Evolutionary conservation across 139 green algal genomes (phyloP).

Genomic region (Closterium sp.): DNA sequence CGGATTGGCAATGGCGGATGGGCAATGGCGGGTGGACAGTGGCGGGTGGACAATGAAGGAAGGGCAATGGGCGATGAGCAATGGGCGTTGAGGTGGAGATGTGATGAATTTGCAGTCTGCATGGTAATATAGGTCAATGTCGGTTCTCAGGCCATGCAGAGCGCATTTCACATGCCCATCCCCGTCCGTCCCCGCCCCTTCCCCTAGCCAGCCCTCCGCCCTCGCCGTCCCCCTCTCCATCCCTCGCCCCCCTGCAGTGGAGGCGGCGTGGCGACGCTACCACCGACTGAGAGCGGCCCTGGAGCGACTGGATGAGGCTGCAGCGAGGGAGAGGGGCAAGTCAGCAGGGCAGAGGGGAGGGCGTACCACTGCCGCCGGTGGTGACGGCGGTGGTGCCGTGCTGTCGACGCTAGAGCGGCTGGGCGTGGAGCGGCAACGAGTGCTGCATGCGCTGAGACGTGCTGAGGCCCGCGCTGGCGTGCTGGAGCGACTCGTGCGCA

Average conservation of each 20-base stretch:
- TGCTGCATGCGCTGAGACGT: not conserved
- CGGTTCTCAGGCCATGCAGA: not conserved
- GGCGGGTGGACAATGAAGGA: too few species aligned
- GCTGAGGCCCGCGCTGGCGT: not conserved
- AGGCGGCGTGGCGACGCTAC: not conserved
- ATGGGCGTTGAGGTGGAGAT: too few species aligned
- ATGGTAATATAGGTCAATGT: not conserved
- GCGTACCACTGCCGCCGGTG: not conserved
- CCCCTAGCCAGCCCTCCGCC: not conserved
- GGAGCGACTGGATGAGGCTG: not conserved
- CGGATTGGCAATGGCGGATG: too few species aligned
- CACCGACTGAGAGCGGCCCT: not conserved
- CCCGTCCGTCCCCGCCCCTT: not conserved
- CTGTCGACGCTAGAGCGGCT: not conserved
- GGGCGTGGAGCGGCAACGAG: not conserved
- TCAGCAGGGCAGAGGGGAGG: not conserved
- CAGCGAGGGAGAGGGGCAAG: not conserved
- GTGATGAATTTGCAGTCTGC: not conserved
- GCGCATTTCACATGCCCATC: not conserved
- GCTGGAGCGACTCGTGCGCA: not conserved
- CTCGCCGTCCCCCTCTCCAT: not conserved
- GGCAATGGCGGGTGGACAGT: not conserved
- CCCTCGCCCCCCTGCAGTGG: not conserved
- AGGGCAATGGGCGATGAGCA: too few species aligned
- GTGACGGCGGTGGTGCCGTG: not conserved